A percentile compares a stretch with the other conserved stretches of the same genome.
phyloP scores from a whole-genome alignment of 208 protist species.

The Trypanosoma cruzi region DNA sequence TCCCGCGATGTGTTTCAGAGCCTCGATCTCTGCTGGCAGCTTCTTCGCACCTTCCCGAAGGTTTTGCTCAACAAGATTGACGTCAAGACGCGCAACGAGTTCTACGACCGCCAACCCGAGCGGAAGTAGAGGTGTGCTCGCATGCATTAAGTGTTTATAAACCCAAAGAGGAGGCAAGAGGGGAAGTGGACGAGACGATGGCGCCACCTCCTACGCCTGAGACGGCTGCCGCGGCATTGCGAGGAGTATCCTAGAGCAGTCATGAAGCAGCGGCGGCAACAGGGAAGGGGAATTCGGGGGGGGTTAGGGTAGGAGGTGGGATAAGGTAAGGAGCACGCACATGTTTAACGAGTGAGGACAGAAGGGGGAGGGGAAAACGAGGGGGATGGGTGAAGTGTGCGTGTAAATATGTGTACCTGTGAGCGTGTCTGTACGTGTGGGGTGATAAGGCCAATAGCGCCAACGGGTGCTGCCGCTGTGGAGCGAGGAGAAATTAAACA shows the following conservation, averaged over 20 bases:
- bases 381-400: neutral
- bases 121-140: conserved; percentile 29
- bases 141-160: too few relatives aligned
- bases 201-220: too few relatives aligned
- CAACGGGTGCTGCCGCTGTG: neutral
- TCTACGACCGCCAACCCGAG: conserved; percentile 87
- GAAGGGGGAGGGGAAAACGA: neutral
- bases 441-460: neutral
- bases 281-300: neutral
- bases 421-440: neutral
- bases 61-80: conserved; percentile 98
- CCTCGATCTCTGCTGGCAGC: conserved; percentile 98
- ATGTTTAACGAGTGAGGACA: neutral
- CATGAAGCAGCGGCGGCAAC: too few relatives aligned
- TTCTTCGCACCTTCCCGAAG: conserved; percentile 98
- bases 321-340: neutral
- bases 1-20: conserved; percentile 98
- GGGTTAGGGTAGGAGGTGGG: neutral
- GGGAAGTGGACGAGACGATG: conserved; percentile 1
- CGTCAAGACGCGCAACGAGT: conserved; percentile 95
- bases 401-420: too few relatives aligned
- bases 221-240: neutral
- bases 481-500: neutral
- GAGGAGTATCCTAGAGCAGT: neutral
- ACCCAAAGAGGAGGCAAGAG: too few relatives aligned